Conservation (phyloP, 1,284 basidiomycete species). For the Microstroma glucosiphilum region DNA sequence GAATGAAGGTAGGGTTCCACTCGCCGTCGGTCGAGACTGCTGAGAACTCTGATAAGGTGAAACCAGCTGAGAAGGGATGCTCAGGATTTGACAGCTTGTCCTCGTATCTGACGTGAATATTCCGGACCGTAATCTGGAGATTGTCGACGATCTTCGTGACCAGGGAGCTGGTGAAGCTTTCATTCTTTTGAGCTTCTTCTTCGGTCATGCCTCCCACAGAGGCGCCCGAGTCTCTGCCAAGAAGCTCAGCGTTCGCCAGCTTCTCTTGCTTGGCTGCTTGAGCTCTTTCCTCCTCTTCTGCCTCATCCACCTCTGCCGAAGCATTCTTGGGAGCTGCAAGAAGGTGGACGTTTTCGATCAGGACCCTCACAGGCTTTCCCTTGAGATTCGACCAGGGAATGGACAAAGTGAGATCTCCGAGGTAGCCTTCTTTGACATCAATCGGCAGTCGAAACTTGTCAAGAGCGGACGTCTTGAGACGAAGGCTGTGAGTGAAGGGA, state of each 20-base stretch:
- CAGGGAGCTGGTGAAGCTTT: conserved; percentile 76
- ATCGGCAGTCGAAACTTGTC: conserved; percentile 95
- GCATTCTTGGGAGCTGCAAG: conserved; percentile 79
- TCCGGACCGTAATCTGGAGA: conserved; percentile 76
- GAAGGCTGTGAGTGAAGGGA: conserved; percentile 53
- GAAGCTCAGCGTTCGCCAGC: conserved; percentile 77
- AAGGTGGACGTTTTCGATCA: conserved; percentile 90
- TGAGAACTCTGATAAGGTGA: conserved; percentile 86
- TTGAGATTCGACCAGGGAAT: conserved; percentile 95
- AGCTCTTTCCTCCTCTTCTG: conserved; percentile 74
- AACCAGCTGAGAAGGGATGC: conserved; percentile 90
- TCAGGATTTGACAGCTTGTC: conserved; percentile 88
- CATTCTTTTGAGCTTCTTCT: conserved; percentile 68
- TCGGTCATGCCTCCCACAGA: conserved; percentile 23
- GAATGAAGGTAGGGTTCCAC: conserved; percentile 93
- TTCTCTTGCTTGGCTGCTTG: conserved; percentile 85
- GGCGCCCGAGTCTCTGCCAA: conserved; percentile 51
- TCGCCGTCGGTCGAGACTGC: conserved; percentile 85
- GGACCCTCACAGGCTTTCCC: conserved; percentile 83
- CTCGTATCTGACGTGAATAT: conserved; percentile 73
- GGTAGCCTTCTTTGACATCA: conserved; percentile 85
- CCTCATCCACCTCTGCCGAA: conserved; percentile 64
- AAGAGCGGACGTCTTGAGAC: conserved; percentile 85
- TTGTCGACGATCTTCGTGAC: conserved; percentile 92
- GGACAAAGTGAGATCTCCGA: conserved; percentile 84